phyloP scores from a whole-genome alignment of 495 filamentous ascomycete genomes.

The Daldinia grandis region DNA sequence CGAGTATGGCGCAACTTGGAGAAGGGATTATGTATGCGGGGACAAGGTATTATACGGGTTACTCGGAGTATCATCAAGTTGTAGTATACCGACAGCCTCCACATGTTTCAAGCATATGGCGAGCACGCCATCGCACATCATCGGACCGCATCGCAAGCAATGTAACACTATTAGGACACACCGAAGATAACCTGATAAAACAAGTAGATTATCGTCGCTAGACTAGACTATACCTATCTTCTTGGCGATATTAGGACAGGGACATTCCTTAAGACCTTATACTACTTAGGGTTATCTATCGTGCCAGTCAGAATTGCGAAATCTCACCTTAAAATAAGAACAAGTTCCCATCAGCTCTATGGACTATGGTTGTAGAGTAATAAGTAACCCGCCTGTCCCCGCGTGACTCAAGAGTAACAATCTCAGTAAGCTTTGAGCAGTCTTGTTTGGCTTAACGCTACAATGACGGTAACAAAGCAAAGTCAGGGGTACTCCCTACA shows the following conservation, averaged over 20 bases:
- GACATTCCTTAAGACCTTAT: not conserved
- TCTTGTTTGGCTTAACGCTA: not conserved
- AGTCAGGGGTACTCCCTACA: conserved; percentile 31
- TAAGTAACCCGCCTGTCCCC: not conserved
- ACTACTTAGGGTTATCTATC: not conserved
- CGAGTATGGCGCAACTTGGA: conserved; percentile 33
- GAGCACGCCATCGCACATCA: conserved; percentile 53
- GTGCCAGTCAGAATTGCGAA: not conserved
- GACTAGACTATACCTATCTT: not conserved
- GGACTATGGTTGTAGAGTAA: not conserved
- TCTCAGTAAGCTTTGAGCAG: not conserved
- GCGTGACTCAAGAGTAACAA: not conserved
- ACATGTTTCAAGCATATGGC: conserved; percentile 6
- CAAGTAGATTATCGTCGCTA: not conserved
- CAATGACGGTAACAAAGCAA: conserved; percentile 30
- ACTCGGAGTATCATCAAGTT: not conserved
- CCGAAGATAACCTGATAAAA: conserved; percentile 9
- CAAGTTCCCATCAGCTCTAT: not conserved
- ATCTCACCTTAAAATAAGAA: conserved; percentile 1
- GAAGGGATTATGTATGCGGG: conserved; percentile 32
- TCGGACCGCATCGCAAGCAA: conserved; percentile 11
- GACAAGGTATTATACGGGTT: conserved; percentile 10
- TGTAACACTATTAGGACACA: conserved; percentile 13
- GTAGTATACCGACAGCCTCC: not conserved
- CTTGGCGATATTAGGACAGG: conserved; percentile 1